Base-by-base conservation (phyloP, 2,329 filamentous ascomycete genomes). In the Graphium sp. region DNA sequence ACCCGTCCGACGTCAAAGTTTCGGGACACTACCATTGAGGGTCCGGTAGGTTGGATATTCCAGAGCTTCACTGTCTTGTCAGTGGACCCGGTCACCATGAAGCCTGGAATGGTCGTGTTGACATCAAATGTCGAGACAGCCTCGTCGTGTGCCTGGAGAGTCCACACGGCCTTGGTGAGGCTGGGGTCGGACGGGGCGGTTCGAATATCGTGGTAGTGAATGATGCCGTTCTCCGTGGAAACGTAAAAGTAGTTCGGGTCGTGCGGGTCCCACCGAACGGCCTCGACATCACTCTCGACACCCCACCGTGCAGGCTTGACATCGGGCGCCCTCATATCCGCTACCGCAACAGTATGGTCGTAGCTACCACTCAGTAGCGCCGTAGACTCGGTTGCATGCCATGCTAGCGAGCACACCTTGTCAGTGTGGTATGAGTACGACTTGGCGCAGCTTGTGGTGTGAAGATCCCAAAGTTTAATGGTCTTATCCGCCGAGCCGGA, bases 61-160 rank as follows among this genome's bases (percentile, higher is more conserved):
- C 89, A 98, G 32, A 98, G 63, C 63, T 98, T 98, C 42, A 95
- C 84, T 5, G 78, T 81, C 60, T 83, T 87, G 60, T 98, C 89
- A 10, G 81, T 85, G 3, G 84, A 93, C 4, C 85, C 89, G 1
- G 89, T 95, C 10, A 73, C 89, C 53, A 98, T 69, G 63, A 82
- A 94, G 24, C 89, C 89, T 2, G 89, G 87, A 34, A 98, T 83
- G 28, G 74, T 60, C 4, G 75, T 66, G 60, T 94, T 95, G 55
- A 95, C 69, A 50, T 93, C 85, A 49, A 98, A 94, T 1, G 83
- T 75, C 7, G 84, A 92, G 24, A 95, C 67, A 4, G 82, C 81
- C 51, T 87, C 75, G 48, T 94, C 84, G 57, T 98, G 89, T 11
- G 89, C 89, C 56, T 98, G 89, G 29, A 98, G 62, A 23, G 81